Evolutionary conservation across 345 rosid genomes (phyloP), one percentile per base, ranked within the genome.

Genomic region (Geranium rotundifolium): DNA sequence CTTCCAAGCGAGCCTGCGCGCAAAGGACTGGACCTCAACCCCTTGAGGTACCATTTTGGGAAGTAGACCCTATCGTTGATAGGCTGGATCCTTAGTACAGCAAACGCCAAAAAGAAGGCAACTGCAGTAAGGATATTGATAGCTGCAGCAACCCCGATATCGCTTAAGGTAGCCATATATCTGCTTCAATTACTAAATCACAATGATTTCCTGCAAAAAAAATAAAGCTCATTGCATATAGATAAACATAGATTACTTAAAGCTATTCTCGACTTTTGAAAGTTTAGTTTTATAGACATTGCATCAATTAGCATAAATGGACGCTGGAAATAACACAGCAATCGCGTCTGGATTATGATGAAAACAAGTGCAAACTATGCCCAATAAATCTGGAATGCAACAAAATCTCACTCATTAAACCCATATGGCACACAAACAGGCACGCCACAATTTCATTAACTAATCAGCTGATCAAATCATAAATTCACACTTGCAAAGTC

Each of bases 21-120:
- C 20, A 78, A 37, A 0, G 93, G 93, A 56, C 89, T 84, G 75
- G 71, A 71, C 75, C 98, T 82, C 64, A 89, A 68, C 5, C 96
- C 96, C 69, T 80, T 92, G 59, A 87, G 77, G 49, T n/a, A n/a
- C n/a, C n/a, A n/a, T n/a, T n/a, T n/a, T n/a, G n/a, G n/a, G n/a
- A n/a, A n/a, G n/a, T n/a, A 92, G 19, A 89, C 91, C 73, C 98
- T 83, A 20, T 89, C 98, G 16, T 92, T 92, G 56, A 87, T 79
- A 2, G 98, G 98, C 71, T 92, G 98, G 39, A 92, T 82, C 56
- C 96, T 77, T 17, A 92, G 81, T 3, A 89, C 50, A 4, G 98
- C 96, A 74, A 92, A 92, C 29, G 81, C 84, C 17, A 89, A 56
- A 20, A 92, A 70, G 84, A 92, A 92, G 30, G 80, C 85, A 61